Base-by-base conservation (phyloP, 805 yeast species). In the Starmera dryadoides region DNA sequence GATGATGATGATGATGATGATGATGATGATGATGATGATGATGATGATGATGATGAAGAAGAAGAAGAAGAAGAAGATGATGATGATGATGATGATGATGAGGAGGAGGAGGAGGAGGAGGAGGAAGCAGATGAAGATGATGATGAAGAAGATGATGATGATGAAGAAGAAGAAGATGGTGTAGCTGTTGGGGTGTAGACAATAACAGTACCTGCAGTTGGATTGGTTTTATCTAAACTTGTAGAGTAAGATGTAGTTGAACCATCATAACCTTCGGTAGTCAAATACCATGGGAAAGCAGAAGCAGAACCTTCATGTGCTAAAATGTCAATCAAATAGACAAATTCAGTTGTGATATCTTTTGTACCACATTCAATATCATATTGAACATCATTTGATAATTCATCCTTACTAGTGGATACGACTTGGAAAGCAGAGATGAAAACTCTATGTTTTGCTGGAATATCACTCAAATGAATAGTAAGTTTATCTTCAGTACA, bases 371-470 rank as follows among this genome's bases (percentile, higher is more conserved):
- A 49, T 3, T 29, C 25, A 14, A 52, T 12, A 29, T 46, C 46
- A 20, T 36, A 48, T n/a, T 39, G 8, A 17, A 50, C 20, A 6
- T 34, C 12, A 30, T 47, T 47, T 6, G 36, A 21, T 3, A 49
- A 18, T 17, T 26, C 30, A 28, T 38, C 29, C 19, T 33, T 35
- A 12, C 14, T 22, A 3, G 32, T 35, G 20, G 37, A 21, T 30
- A 43, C 46, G 22, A 41, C 41, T 47, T 65, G 69, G 21, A 59
- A 47, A 12, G 56, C 60, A 32, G 65, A 58, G 15, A 62, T 42
- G 40, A 44, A 50, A 5, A 64, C 32, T 40, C 55, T 55, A 18
- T 50, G 48, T 8, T 58, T 62, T 6, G 57, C 45, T 11, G 55
- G 45, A 8, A 56, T 36, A 31, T 49, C 38, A 17, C 41, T 46